phyloP scores from a whole-genome alignment of 192 early-diverging fungal genomes.

The Phycomyces blakesleeanus region DNA sequence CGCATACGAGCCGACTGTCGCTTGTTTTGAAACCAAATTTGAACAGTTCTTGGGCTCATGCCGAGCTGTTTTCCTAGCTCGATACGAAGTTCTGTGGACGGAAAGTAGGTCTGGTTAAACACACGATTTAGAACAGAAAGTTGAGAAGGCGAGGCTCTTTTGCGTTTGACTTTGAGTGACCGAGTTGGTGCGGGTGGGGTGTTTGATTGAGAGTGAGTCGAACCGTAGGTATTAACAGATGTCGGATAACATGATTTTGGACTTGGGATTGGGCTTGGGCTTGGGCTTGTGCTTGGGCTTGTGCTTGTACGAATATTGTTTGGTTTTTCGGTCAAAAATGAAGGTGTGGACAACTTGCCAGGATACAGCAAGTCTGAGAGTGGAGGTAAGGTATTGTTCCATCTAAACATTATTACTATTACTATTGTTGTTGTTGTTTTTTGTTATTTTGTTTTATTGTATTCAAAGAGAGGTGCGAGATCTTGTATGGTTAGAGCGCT shows the following conservation, averaged over 20 bases:
- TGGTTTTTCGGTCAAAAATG: neutral
- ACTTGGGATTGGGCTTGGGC: no score
- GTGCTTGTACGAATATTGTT: no score
- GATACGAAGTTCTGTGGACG: conserved; percentile 68
- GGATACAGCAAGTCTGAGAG: conserved; percentile 22
- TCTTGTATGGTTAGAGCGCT: no score
- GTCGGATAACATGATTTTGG: neutral
- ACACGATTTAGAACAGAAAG: conserved; percentile 52
- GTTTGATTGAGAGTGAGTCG: neutral
- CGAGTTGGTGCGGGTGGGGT: neutral
- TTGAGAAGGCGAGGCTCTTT: conserved; percentile 53
- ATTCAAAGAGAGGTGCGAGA: conserved; percentile 33
- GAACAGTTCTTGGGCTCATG: conserved; percentile 82
- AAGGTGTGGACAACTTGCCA: neutral
- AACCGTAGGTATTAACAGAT: neutral
- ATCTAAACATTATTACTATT: conserved; percentile 6
- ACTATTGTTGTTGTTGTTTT: no score
- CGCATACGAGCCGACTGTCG: conserved; percentile 50
- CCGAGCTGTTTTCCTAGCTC: conserved; percentile 62
- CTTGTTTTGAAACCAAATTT: conserved; percentile 94
- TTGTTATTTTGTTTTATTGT: conserved; percentile 21
- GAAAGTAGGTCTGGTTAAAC: conserved; percentile 66
- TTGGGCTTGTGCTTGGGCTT: no score
- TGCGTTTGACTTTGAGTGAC: conserved; percentile 32
- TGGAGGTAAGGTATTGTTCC: conserved; percentile 24